Conservation (phyloP, 1,284 basidiomycete species). For the Cerrena zonata region DNA sequence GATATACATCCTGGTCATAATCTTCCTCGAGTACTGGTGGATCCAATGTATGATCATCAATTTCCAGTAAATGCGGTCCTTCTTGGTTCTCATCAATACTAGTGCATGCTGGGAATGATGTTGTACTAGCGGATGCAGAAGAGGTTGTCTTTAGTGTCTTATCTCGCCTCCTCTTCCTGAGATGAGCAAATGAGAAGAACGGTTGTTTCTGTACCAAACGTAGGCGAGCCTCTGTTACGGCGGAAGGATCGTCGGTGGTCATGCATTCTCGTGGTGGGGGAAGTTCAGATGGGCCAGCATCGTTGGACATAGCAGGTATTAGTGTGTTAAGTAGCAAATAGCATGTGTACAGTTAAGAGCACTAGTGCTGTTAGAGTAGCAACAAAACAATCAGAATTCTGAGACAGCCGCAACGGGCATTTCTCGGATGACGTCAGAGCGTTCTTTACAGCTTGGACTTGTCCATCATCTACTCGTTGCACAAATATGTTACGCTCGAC, state of each 20-base stretch:
- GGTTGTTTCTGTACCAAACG: conserved; percentile 33
- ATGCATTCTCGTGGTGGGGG: conserved; percentile 17
- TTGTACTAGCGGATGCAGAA: not conserved
- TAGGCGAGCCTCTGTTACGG: conserved; percentile 39
- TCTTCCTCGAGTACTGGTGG: conserved; percentile 21
- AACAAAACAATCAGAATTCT: too few species aligned
- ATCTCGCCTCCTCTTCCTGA: not conserved
- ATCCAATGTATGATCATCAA: not conserved
- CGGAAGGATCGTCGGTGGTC: conserved; percentile 32
- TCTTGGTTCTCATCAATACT: not conserved
- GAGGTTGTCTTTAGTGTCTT: not conserved
- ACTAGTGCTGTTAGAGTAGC: too few species aligned
- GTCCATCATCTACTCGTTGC: not conserved
- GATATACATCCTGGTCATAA: conserved; percentile 47
- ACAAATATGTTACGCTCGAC: not conserved
- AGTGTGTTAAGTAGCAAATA: not conserved
- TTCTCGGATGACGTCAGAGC: not conserved
- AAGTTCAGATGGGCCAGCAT: not conserved
- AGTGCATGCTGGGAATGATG: not conserved
- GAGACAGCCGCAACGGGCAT: not conserved
- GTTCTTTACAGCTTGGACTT: not conserved
- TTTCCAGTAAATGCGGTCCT: not conserved
- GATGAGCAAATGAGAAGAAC: conserved; percentile 22
- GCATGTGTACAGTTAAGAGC: too few species aligned
- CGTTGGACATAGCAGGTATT: not conserved